These are phyloP conservation scores for Viola odorata DNA, from an alignment of 345 rosid genomes.

Conservation along the genomic window DNA sequence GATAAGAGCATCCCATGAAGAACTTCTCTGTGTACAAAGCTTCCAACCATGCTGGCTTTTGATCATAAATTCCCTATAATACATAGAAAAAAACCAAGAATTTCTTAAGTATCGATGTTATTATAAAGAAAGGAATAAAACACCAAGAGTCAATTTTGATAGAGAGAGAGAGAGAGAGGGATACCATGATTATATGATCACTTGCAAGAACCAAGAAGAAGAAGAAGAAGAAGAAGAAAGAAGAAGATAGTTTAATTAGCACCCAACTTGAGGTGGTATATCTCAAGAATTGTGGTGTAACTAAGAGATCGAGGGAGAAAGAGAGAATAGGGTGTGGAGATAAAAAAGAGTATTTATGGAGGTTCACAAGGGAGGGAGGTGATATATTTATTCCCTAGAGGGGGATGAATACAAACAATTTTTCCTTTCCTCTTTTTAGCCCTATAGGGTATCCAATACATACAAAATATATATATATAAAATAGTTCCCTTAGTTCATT, in stretches of 20 bases:
- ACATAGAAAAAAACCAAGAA: background rate
- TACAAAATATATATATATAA: too few relatives aligned
- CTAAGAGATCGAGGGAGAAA: background rate
- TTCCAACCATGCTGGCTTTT: conserved; percentile 90
- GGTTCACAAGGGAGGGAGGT: conserved; percentile 44
- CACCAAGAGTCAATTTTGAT: background rate
- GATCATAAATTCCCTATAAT: conserved; percentile 46
- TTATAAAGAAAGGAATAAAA: background rate
- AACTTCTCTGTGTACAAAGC: conserved; percentile 76
- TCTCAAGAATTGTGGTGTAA: background rate
- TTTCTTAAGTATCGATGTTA: too few relatives aligned
- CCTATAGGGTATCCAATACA: too few relatives aligned
- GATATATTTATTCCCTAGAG: conserved; percentile 52
- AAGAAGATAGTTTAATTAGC: background rate
- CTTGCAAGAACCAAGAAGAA: background rate
- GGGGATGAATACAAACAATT: conserved; percentile 23
- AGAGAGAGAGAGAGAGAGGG: background rate
- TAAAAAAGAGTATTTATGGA: conserved; percentile 50
- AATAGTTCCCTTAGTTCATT: too few relatives aligned
- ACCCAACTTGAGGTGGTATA: background rate
- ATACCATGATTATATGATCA: background rate
- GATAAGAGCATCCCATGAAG: conserved; percentile 69
- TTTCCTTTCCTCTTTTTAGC: too few relatives aligned
- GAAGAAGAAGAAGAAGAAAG: background rate
- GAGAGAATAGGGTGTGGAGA: conserved; percentile 28